phyloP scores from a whole-genome alignment of 768 basidiomycete genomes.

The Suillus sp. region DNA sequence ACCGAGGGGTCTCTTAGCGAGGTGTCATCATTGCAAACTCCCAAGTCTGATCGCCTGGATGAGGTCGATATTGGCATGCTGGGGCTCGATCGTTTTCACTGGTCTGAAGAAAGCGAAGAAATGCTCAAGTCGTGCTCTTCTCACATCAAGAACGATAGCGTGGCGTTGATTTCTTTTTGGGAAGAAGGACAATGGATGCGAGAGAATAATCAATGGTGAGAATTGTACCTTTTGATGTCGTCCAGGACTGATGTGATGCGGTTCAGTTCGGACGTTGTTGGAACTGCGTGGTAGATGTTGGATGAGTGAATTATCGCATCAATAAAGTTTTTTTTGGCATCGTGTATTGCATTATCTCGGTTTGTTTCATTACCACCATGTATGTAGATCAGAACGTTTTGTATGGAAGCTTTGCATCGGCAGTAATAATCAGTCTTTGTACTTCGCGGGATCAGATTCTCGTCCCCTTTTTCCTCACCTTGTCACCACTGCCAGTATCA shows the following conservation, averaged over 20 bases:
- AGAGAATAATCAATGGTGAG: slow-evolving; percentile 12
- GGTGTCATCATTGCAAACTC: slow-evolving; percentile 21
- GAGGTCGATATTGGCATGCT: slow-evolving; percentile 27
- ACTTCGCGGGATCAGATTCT: too few species aligned
- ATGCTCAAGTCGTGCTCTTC: slow-evolving; percentile 10
- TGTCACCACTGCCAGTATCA: background rate
- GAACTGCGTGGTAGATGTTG: background rate
- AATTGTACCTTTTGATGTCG: background rate
- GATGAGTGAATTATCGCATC: background rate
- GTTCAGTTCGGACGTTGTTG: slow-evolving; percentile 1
- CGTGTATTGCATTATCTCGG: background rate
- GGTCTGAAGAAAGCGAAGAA: slow-evolving; percentile 22
- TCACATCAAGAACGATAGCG: slow-evolving; percentile 26
- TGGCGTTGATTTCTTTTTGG: slow-evolving; percentile 23
- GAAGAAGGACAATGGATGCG: slow-evolving; percentile 14
- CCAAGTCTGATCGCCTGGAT: slow-evolving; percentile 13
- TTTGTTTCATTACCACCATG: background rate
- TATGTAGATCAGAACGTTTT: background rate
- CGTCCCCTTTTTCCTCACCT: background rate
- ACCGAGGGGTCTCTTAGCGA: slow-evolving; percentile 11
- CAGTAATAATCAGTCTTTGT: background rate
- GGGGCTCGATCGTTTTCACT: slow-evolving; percentile 28
- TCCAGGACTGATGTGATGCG: slow-evolving; percentile 5
- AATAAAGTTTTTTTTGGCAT: background rate
- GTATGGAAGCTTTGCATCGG: background rate